Evolutionary conservation across 345 rosid species (phyloP), one percentile per base, ranked within the genome.

Genomic region (Brassica carinata): DNA sequence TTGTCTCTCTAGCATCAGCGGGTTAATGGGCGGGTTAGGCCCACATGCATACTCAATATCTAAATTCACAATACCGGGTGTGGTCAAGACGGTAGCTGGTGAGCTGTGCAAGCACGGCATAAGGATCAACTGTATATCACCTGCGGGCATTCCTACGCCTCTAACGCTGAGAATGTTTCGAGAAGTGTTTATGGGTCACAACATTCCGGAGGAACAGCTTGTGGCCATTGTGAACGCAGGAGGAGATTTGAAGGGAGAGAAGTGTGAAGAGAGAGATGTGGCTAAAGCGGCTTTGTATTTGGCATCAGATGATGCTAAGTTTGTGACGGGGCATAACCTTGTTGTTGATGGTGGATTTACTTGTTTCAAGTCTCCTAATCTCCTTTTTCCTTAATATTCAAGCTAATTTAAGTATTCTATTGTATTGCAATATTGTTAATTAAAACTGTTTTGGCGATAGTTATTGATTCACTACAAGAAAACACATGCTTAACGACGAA

Each of bases 1-100:
- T 5, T 90, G 94, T 55, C 89, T 91, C 2, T 89, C 96, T 0
- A 92, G 98, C 81, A 86, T 90, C n/a, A 94, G 94, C 1, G 94
- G 93, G 10, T 74, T 90, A 2, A 45, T 94, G 87, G 97, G 93
- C 0, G 98, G 98, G 43, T 84, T 88, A 0, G 94, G 94, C 9
- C 88, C 97, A 14, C 90, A 90, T 77, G 80, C 96, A 5, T 94
- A 94, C 81, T 55, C 96, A 1, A 76, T 87, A 40, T 86, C 98
- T 6, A 94, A 92, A 72, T 87, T 66, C 36, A 70, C 94, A 0
- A 86, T 92, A 48, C 91, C 90, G 0, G 92, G 94, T 15, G 79
- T 92, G 2, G 97, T 92, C 10, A 92, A 83, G 86, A 84, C 94
- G 0, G 85, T 77, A 5, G 97, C 97, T 0, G 79, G 92, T 18